phyloP scores from a whole-genome alignment of 371 early-diverging fungal species.

The Mucor saturninus region DNA sequence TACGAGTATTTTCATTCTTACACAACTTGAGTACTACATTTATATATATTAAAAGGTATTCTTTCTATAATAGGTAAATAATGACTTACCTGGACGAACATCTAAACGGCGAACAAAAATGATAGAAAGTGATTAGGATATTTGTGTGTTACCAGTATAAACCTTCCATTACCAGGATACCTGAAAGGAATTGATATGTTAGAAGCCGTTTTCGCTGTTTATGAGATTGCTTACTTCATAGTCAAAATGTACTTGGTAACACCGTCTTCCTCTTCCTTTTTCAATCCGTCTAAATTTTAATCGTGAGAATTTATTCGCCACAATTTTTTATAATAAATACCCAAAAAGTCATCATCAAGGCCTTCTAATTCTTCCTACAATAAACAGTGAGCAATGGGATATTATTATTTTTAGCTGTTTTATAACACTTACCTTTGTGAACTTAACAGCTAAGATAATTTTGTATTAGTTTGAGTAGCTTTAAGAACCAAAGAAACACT shows the following conservation, averaged over 20 bases:
- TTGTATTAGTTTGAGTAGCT: background rate
- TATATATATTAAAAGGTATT: background rate
- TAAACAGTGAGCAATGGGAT: background rate
- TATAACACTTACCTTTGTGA: constrained; percentile 41
- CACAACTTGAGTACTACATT: constrained; percentile 57
- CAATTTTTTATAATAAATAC: constrained; percentile 32
- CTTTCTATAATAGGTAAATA: background rate
- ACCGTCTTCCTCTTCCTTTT: constrained; percentile 63
- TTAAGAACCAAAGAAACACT: constrained; percentile 11
- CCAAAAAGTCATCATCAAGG: constrained; percentile 75
- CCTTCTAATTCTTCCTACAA: constrained; percentile 77
- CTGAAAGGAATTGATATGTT: constrained; percentile 8
- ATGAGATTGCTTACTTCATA: constrained; percentile 64
- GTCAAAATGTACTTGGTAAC: constrained; percentile 70
- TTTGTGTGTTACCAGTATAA: background rate
- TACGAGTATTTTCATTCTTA: constrained; percentile 66
- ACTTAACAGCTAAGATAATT: constrained; percentile 39
- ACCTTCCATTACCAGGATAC: constrained; percentile 43
- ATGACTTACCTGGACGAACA: constrained; percentile 48
- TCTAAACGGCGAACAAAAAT: constrained; percentile 25
- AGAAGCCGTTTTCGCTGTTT: background rate
- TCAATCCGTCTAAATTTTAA: constrained; percentile 38
- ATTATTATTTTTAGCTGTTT: background rate
- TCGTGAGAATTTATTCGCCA: background rate
- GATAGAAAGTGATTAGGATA: background rate